Evolutionary conservation across 2,329 filamentous ascomycete species (phyloP), one percentile per base, ranked within the genome.

Genomic region (Blumeria hordei): DNA sequence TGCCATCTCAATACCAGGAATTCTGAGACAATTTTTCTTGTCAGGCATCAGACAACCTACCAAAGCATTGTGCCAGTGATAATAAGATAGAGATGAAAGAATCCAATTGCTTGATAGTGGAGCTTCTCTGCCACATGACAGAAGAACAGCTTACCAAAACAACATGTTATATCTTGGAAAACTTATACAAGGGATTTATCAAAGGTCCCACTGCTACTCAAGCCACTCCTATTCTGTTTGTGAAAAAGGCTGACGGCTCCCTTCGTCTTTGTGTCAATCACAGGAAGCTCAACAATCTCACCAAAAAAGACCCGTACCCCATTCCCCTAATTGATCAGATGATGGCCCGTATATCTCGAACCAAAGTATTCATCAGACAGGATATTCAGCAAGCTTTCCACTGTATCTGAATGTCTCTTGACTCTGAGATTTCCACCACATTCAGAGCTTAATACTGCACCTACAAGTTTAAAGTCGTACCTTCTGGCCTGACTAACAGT

Each of bases 401-500:
- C 28, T 21, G 35, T 2, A 55, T 53, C 16, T 21, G 47, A 9
- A n/a, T n/a, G n/a, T n/a, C n/a, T n/a, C n/a, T n/a, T n/a, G n/a
- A n/a, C n/a, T n/a, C n/a, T n/a, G n/a, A 53, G 52, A n/a, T 36
- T 6, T 21, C 37, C 5, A 53, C 32, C 6, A n/a, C 50, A 14
- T 53, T 53, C 34, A 12, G 33, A 10, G 37, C 32, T 6, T n/a
- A n/a, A 35, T 53, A 53, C 28, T 18, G 33, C 9, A 7, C 50
- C 9, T 53, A 53, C 34, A 53, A 53, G 32, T 55, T 21, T n/a
- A 50, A 51, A 35, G 35, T 57, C 16, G 21, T 4, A 57, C 54
- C 34, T 21, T 12, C 8, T 47, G 35, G 3, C n/a, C 43, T 6
- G 45, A 34, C 11, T 57, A 50, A 14, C 43, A 57, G 36, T 12